Evolutionary conservation across 345 rosid genomes (phyloP).

Genomic region (Rhodamnia rubescens): DNA sequence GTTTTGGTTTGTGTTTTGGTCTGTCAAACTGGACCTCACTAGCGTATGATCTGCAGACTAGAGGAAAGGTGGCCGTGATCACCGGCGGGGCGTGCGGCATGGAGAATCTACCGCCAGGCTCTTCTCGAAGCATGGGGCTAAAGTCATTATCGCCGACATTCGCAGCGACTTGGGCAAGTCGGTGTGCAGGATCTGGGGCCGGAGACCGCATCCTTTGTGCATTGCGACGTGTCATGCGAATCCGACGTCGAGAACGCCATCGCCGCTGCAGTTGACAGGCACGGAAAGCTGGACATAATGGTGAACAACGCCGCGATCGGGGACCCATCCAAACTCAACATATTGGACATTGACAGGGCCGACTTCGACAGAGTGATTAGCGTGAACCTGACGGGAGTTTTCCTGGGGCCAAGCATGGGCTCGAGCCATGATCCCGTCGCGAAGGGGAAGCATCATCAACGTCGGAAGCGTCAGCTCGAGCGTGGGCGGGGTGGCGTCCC

Average conservation of each 20-base stretch:
- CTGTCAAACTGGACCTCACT: neutral
- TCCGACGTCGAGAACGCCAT: slow-evolving; percentile 1
- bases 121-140: slow-evolving; percentile 7
- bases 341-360: neutral
- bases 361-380: neutral
- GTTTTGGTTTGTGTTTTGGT: neutral
- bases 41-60: neutral
- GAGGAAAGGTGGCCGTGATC: slow-evolving; percentile 7
- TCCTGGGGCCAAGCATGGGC: slow-evolving; percentile 20
- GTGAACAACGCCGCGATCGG: slow-evolving; percentile 2
- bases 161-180: slow-evolving; percentile 2
- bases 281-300: slow-evolving; percentile 9
- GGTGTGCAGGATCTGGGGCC: neutral
- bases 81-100: slow-evolving; percentile 15
- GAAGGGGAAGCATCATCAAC: slow-evolving; percentile 1
- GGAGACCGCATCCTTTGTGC: neutral
- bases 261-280: neutral
- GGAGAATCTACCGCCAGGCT: slow-evolving; percentile 7
- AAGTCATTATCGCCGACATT: slow-evolving; percentile 6
- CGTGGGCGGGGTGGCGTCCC: slow-evolving; percentile 7
- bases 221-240: slow-evolving; percentile 10
- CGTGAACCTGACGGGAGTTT: neutral
- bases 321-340: neutral
- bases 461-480: slow-evolving; percentile 1
- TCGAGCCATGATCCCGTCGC: slow-evolving; percentile 5